Conservation (phyloP, 805 yeast genomes). For the Middelhovenomyces tepae region DNA sequence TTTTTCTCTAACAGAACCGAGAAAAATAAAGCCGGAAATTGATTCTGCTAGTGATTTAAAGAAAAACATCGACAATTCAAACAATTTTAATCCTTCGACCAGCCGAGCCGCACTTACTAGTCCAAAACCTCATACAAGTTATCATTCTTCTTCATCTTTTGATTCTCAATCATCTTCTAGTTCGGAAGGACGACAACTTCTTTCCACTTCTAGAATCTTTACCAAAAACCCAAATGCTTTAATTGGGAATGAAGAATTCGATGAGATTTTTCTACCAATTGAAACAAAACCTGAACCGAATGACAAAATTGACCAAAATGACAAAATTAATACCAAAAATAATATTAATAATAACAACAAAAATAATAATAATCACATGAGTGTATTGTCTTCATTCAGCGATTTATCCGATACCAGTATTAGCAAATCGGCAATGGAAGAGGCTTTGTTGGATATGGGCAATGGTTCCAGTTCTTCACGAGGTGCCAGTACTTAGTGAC, state of each 20-base stretch:
- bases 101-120: no score
- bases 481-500: no score
- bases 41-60: no score
- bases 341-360: conserved; percentile 5
- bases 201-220: conserved; percentile 6
- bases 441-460: conserved; percentile 25
- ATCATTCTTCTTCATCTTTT: no score
- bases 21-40: no score
- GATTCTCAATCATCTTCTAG: conserved; percentile 1
- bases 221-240: conserved; percentile 1
- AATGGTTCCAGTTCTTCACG: no score
- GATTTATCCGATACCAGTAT: conserved; percentile 21
- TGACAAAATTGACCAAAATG: neutral
- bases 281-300: conserved; percentile 2
- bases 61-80: no score
- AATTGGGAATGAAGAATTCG: conserved; percentile 9
- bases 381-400: conserved; percentile 6
- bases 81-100: no score
- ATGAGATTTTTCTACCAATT: conserved; percentile 11
- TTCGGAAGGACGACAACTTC: conserved; percentile 5
- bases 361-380: conserved; percentile 1
- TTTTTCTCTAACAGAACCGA: no score
- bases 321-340: conserved; percentile 1
- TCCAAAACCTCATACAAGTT: no score
- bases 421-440: conserved; percentile 28